Base-by-base conservation (phyloP, 345 rosid species). In the Streptanthus diversifolius region DNA sequence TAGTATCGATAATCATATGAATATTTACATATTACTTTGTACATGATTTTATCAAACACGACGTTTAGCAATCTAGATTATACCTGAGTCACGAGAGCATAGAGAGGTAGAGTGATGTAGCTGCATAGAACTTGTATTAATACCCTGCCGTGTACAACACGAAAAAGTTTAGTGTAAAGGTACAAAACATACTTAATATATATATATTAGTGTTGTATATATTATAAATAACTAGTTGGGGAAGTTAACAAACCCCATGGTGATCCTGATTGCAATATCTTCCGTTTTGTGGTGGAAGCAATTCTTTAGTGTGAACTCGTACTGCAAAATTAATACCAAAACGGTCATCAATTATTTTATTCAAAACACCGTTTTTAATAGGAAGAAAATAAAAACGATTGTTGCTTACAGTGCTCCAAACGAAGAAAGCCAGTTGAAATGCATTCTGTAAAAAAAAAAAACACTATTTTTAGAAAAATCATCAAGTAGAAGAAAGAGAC, bases 21-120 rank as follows among this genome's bases (percentile, higher is more conserved):
- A 43, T 43, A 6, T 44, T 15, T 43, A 41, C 18, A 47, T 63
- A 63, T 33, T 5, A 21, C 0, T 33, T 0, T 8, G 47, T 19
- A 2, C 11, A n/a, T 21, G 36, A 9, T 44, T 47, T 19, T 44
- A 51, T 22, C 15, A 51, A 49, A 30, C 49, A 35, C 15, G 32
- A 47, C 0, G 18, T 41, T 54, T 22, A 37, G 24, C 2, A 74
- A 19, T 19, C 48, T 19, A 36, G 36, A 7, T 59, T 9, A 13
- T 65, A 92, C 98, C 90, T 92, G 99, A 10, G 97, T 95, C 51
- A 95, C 99, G 25, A 95, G 73, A 35, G 99, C 99, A 70, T 95
- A 91, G n/a, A 95, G 90, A 57, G 99, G 98, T 67, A 95, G 86
- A 19, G 97, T 91, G 75, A 95, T 90, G 55, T 95, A 95, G 68